These are phyloP conservation scores for Lachnellula suecica DNA, from an alignment of 2,329 filamentous ascomycete genomes.

Conservation along the genomic window DNA sequence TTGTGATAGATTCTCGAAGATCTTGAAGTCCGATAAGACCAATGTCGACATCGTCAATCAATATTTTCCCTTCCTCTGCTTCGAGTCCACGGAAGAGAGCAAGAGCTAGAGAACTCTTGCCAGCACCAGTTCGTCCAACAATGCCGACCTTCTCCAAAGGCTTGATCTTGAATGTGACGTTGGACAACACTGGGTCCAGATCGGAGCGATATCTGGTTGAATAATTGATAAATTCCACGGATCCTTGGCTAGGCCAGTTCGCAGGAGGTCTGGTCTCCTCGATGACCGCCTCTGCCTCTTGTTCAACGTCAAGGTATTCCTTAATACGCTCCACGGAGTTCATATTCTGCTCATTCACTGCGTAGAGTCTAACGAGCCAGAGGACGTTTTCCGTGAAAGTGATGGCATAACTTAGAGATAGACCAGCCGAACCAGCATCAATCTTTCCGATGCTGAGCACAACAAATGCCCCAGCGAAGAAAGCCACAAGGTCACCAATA, in stretches of 20 bases:
- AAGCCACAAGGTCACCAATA: conserved; percentile 86
- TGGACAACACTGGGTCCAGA: conserved; percentile 80
- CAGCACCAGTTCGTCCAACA: conserved; percentile 90
- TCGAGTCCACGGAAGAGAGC: conserved; percentile 93
- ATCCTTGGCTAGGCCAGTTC: conserved; percentile 83
- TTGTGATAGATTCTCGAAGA: conserved; percentile 89
- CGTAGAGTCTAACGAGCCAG: conserved; percentile 93
- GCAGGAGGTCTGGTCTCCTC: conserved; percentile 73
- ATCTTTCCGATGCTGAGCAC: conserved; percentile 79
- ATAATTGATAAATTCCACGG: conserved; percentile 86
- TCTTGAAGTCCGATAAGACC: conserved; percentile 88
- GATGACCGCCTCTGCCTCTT: conserved; percentile 79
- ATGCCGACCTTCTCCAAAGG: conserved; percentile 93
- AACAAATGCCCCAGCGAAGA: conserved; percentile 91
- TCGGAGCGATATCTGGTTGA: conserved; percentile 86
- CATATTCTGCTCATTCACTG: conserved; percentile 98
- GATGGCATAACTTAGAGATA: conserved; percentile 93
- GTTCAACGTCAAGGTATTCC: conserved; percentile 94
- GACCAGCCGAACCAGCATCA: conserved; percentile 86
- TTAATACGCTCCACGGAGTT: conserved; percentile 97
- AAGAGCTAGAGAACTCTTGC: conserved; percentile 91
- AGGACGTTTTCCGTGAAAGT: conserved; percentile 96
- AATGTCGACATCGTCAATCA: conserved; percentile 91
- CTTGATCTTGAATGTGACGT: conserved; percentile 82
- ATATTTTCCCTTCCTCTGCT: conserved; percentile 83